Conservation (phyloP, 805 yeast genomes). For the Starmerella riodocensis region DNA sequence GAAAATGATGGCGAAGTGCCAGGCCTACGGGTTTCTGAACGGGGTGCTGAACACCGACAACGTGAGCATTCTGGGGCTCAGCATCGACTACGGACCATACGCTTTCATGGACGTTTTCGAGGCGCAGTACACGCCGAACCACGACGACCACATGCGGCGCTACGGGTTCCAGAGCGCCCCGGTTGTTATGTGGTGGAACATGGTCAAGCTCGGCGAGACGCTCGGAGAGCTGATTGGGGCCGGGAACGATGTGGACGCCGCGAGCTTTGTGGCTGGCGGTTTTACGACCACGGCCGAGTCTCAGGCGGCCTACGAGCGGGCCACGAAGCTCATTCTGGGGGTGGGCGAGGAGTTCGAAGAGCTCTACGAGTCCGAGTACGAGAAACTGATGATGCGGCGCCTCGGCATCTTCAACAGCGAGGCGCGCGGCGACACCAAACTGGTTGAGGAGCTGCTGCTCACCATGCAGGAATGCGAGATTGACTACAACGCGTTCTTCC, state of each 20-base stretch:
- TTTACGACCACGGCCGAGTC: constrained; percentile 29
- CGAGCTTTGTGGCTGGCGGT: constrained; percentile 29
- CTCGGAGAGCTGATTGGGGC: constrained; percentile 72
- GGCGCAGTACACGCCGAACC: constrained; percentile 75
- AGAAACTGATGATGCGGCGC: constrained; percentile 45
- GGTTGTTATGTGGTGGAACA: constrained; percentile 82
- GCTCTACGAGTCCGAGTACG: constrained; percentile 46
- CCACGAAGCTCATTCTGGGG: constrained; percentile 54
- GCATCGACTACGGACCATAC: constrained; percentile 92
- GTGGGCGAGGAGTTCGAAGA: constrained; percentile 55
- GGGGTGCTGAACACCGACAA: constrained; percentile 94
- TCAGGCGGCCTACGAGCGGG: constrained; percentile 35
- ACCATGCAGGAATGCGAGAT: constrained; percentile 48
- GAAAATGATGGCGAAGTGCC: constrained; percentile 67
- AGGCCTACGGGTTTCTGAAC: constrained; percentile 79
- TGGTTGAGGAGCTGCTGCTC: constrained; percentile 49
- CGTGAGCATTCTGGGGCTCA: constrained; percentile 74
- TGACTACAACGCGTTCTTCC: constrained; percentile 72
- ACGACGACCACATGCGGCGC: constrained; percentile 60
- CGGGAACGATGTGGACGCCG: constrained; percentile 40
- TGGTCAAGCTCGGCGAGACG: constrained; percentile 71
- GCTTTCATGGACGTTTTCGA: constrained; percentile 78
- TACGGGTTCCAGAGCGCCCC: constrained; percentile 81
- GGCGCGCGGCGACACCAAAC: constrained; percentile 25
- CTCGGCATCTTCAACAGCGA: constrained; percentile 46